Conservation (phyloP, 2,329 filamentous ascomycete species). For the Epichloe hybrida region DNA sequence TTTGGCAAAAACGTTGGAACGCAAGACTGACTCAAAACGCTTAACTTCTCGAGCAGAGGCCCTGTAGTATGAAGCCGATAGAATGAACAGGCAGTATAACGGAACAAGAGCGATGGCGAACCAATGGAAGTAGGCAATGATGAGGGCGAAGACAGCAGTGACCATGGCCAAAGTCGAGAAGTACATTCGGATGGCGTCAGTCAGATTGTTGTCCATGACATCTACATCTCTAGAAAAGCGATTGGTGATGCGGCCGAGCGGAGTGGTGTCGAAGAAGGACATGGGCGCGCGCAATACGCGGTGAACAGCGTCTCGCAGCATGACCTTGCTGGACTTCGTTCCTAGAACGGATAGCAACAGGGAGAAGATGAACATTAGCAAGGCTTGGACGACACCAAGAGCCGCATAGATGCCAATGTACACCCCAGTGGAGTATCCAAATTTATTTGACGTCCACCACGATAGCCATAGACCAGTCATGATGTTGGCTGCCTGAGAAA, state of each 20-base stretch:
- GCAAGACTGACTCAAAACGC: slow-evolving; percentile 78
- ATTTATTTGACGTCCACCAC: slow-evolving; percentile 80
- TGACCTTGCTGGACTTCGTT: slow-evolving; percentile 66
- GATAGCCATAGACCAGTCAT: slow-evolving; percentile 84
- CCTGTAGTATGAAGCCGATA: slow-evolving; percentile 78
- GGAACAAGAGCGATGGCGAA: slow-evolving; percentile 52
- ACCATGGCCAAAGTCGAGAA: slow-evolving; percentile 76
- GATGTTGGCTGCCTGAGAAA: slow-evolving; percentile 76
- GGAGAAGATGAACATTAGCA: slow-evolving; percentile 76
- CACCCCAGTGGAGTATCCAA: slow-evolving; percentile 46
- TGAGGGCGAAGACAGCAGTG: slow-evolving; percentile 69
- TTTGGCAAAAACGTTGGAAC: slow-evolving; percentile 77
- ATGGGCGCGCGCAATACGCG: slow-evolving; percentile 60
- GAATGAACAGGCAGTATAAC: slow-evolving; percentile 63
- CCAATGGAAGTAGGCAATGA: slow-evolving; percentile 92
- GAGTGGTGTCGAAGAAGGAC: slow-evolving; percentile 96
- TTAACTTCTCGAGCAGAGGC: slow-evolving; percentile 88
- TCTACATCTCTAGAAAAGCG: slow-evolving; percentile 92
- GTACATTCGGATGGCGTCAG: slow-evolving; percentile 87
- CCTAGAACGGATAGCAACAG: slow-evolving; percentile 63
- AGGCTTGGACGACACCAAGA: slow-evolving; percentile 56
- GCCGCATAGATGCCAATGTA: slow-evolving; percentile 65
- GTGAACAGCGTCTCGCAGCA: slow-evolving; percentile 69
- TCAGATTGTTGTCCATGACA: slow-evolving; percentile 87
- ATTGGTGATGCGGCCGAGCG: slow-evolving; percentile 87